Percentiles rank a stretch among this genome's conserved stretches.
Evolutionary conservation across 1,284 basidiomycete species (phyloP).

Genomic region (Entoloma clypeatum): DNA sequence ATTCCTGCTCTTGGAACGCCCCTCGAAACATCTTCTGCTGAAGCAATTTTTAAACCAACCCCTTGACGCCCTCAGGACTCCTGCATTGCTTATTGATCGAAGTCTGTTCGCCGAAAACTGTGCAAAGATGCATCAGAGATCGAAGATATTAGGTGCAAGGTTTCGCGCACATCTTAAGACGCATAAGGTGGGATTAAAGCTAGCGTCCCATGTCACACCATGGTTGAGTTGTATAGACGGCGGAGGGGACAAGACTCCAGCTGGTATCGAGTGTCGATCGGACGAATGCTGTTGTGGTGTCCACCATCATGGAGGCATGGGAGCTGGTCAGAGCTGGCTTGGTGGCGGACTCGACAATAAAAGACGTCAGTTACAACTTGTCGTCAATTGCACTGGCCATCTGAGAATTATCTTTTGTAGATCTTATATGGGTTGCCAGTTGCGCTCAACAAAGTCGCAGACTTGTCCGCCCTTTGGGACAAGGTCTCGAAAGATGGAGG

Average conservation of each 20-base stretch:
- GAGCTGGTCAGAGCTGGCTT: slow-evolving; percentile 66
- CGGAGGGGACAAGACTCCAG: slow-evolving; percentile 70
- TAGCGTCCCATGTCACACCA: neutral
- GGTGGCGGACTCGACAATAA: slow-evolving; percentile 68
- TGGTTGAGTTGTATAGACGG: slow-evolving; percentile 44
- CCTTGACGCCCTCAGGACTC: slow-evolving; percentile 65
- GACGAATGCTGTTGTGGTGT: slow-evolving; percentile 66
- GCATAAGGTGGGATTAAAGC: slow-evolving; percentile 53
- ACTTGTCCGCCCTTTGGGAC: slow-evolving; percentile 60
- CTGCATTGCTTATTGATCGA: slow-evolving; percentile 76
- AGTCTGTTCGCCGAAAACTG: slow-evolving; percentile 70
- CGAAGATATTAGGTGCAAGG: slow-evolving; percentile 57
- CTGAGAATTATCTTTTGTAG: slow-evolving; percentile 35
- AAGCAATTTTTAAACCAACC: slow-evolving; percentile 59
- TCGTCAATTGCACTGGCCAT: neutral
- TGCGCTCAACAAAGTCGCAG: slow-evolving; percentile 66
- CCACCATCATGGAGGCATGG: slow-evolving; percentile 80
- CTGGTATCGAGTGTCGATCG: slow-evolving; percentile 50
- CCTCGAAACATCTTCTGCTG: slow-evolving; percentile 53
- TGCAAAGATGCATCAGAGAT: slow-evolving; percentile 62
- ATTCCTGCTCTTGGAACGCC: slow-evolving; percentile 36
- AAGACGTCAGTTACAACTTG: slow-evolving; percentile 53
- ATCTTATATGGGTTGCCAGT: slow-evolving; percentile 79
- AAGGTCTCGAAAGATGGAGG: slow-evolving; percentile 51
- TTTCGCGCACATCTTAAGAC: slow-evolving; percentile 87